A percentile compares a stretch with the other conserved stretches of the same genome.
phyloP scores from a whole-genome alignment of 352 stramenopile genomes.

The Globisporangium middletonii region DNA sequence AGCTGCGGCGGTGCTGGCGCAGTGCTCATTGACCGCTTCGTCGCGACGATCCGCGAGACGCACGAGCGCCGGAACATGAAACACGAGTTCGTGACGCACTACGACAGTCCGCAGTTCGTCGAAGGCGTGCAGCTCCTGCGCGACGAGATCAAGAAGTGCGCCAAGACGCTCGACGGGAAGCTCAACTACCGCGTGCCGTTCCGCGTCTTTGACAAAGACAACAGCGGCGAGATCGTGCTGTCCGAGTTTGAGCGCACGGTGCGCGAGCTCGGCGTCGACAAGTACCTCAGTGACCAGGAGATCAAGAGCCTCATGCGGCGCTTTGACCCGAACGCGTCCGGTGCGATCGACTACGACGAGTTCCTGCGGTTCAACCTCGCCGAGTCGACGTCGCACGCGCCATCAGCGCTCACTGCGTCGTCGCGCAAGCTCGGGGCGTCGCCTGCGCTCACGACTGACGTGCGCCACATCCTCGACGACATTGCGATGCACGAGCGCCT shows the following conservation, averaged over 20 bases:
- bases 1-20: constrained; percentile 61
- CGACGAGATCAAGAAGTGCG: constrained; percentile 65
- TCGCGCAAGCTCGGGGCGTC: constrained; percentile 12
- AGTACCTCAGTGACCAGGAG: constrained; percentile 67
- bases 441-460: constrained; percentile 7
- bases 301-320: constrained; percentile 75
- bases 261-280: constrained; percentile 64
- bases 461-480: constrained; percentile 38
- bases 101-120: constrained; percentile 72
- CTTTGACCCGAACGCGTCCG: constrained; percentile 63
- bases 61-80: constrained; percentile 79
- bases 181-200: constrained; percentile 72
- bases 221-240: constrained; percentile 56
- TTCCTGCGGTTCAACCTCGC: constrained; percentile 74
- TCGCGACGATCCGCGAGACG: constrained; percentile 59
- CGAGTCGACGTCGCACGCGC: constrained; percentile 38
- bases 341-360: constrained; percentile 67
- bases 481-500: constrained; percentile 49
- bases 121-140: constrained; percentile 66
- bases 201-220: constrained; percentile 65
- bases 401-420: constrained; percentile 6
- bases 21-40: constrained; percentile 70
- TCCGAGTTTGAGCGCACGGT: constrained; percentile 69
- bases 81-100: constrained; percentile 76
- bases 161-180: constrained; percentile 75